Base-by-base conservation (phyloP, 768 basidiomycete species). In the Lactarius sanguifluus region DNA sequence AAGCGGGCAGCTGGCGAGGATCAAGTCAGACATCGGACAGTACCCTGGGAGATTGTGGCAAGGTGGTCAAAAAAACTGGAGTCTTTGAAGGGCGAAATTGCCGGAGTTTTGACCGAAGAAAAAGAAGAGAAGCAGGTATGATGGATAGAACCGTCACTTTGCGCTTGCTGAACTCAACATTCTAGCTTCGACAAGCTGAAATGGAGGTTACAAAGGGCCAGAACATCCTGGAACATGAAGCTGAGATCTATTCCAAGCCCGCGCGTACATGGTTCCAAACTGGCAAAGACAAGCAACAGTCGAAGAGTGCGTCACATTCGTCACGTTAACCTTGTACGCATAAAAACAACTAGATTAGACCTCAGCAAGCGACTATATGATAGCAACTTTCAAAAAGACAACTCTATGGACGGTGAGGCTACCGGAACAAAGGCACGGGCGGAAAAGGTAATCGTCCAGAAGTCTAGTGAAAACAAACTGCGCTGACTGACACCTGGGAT, bases 221-320 rank as follows among this genome's bases (percentile, higher is more conserved):
- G 77, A 99, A 99, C 75, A 87, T 98, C 83, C 86, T 98, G 58
- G 90, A 97, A 75, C 94, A 98, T 69, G 85, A 92, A 76, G 85
- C 82, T 13, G 96, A 98, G 79, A 99, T 99, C 71, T 92, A 87
- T 76, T 89, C 92, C 25, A 82, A 96, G 65, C 97, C 97, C 6
- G 94, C 94, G 20, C 84, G 96, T 71, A 98, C 95, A n/a, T 99
- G 97, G 97, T 99, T 99, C 83, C 97, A 98, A 78, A 86, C 83
- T 10, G 81, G 82, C 64, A 91, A 89, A 75, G 94, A 97, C 72
- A 98, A 91, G 79, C 77, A 81, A 68, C 85, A 84, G 66, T 83
- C 94, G 5, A 86, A 89, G 85, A 89, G 95, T 96, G 68, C 8
- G 61, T 71, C 45, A 50, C 32, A 45, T 32, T 45, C 41, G 18